These are phyloP conservation scores for Diplotaxis tenuifolia DNA, from an alignment of 345 rosid species.

Conservation along the genomic window DNA sequence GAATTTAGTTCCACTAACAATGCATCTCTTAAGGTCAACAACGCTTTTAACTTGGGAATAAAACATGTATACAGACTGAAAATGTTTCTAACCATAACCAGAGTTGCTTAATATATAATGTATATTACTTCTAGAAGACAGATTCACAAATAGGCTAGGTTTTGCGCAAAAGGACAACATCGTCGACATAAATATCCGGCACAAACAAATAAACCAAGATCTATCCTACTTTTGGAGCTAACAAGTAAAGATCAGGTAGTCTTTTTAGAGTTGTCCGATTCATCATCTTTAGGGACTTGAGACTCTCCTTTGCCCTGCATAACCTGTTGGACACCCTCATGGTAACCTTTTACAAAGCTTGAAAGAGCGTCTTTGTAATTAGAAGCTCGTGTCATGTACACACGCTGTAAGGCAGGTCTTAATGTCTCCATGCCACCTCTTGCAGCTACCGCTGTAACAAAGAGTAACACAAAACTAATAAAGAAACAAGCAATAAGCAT, in stretches of 20 bases:
- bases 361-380: constrained; percentile 77
- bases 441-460: constrained; percentile 71
- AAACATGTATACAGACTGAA: not conserved
- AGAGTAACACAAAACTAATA: not conserved
- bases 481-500: no score
- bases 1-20: constrained; percentile 22
- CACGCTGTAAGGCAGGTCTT: constrained; percentile 80
- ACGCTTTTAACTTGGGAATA: constrained; percentile 15
- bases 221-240: constrained; percentile 20
- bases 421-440: constrained; percentile 91
- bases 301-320: constrained; percentile 54
- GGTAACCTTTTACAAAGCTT: constrained; percentile 71
- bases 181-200: not conserved
- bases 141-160: constrained; percentile 12
- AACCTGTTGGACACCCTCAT: constrained; percentile 72
- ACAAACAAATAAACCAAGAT: constrained; percentile 17
- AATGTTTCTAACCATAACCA: not conserved
- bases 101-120: constrained; percentile 8
- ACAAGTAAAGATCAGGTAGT: constrained; percentile 4
- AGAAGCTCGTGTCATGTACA: constrained; percentile 88
- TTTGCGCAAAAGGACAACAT: not conserved
- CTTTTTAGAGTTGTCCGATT: constrained; percentile 28
- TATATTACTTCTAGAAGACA: not conserved
- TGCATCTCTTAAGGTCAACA: not conserved
- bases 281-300: constrained; percentile 12